Conservation (phyloP, 2,329 filamentous ascomycete species). For the Sphaerulina populicola region DNA sequence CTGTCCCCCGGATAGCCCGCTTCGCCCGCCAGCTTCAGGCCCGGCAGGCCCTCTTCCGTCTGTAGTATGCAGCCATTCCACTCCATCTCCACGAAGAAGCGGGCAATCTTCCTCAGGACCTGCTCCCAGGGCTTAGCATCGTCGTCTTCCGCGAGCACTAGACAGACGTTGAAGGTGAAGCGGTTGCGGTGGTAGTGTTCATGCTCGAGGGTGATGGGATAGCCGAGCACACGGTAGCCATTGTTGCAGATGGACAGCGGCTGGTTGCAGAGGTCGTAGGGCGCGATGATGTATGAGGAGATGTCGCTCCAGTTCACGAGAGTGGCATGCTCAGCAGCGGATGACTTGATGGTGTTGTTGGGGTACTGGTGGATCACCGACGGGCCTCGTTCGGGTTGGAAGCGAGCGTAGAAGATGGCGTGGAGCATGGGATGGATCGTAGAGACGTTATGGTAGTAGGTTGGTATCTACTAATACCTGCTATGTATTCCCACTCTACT, state of each 20-base stretch:
- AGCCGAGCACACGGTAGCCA: constrained; percentile 74
- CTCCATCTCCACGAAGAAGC: constrained; percentile 81
- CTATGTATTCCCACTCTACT: too few relatives aligned
- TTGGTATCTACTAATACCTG: too few relatives aligned
- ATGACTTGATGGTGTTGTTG: constrained; percentile 19
- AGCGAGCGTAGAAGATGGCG: constrained; percentile 59
- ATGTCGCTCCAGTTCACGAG: constrained; percentile 60
- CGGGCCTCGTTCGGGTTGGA: constrained; percentile 47
- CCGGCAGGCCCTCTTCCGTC: constrained; percentile 42
- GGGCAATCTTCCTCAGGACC: constrained; percentile 76
- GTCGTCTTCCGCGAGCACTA: constrained; percentile 62
- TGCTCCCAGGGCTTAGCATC: constrained; percentile 56
- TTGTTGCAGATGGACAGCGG: constrained; percentile 68
- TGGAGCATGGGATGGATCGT: constrained; percentile 44
- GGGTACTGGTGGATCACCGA: constrained; percentile 31
- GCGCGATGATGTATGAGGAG: constrained; percentile 87
- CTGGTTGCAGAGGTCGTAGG: constrained; percentile 89
- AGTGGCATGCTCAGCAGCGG: constrained; percentile 1
- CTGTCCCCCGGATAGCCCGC: constrained; percentile 25
- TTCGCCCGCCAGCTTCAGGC: constrained; percentile 25
- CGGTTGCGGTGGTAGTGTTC: constrained; percentile 70
- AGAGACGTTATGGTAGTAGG: too few relatives aligned
- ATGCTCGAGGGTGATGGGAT: constrained; percentile 78
- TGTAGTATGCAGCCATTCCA: constrained; percentile 81
- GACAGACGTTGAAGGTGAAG: constrained; percentile 96